Base-by-base conservation (phyloP, 139 green algal genomes). In the Coccomyxa sp. region DNA sequence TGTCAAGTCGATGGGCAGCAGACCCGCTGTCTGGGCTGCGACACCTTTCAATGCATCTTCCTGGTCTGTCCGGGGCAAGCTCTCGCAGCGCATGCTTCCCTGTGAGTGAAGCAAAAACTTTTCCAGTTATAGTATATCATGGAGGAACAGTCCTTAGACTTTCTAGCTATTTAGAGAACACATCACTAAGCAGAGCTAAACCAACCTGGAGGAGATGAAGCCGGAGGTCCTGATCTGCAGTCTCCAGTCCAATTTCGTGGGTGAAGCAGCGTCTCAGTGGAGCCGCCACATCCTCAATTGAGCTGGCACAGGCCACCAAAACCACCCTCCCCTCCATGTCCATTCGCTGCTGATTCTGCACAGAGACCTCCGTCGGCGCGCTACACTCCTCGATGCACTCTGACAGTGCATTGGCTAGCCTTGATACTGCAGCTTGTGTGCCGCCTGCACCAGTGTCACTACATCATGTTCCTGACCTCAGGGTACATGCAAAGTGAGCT, bases 231-330 rank as follows among this genome's bases (percentile, higher is more conserved):
- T 88, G 68, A 59, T 85, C 83, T 14, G 92, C 87, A 10, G 89
- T 84, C 18, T 89, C 85, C 21, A 95, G 25, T 13, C 75, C 63
- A 0, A 98, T 17, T 77, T 95, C 89, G 84, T 98, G 94, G 0
- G 93, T 98, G 92, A 98, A 98, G 88, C 85, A 92, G 63, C 92
- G 88, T 13, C 94, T 88, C 60, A 98, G 76, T 9, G 90, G 83
- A 13, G 89, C 57, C 0, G 91, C 87, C 28, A 98, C 30, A 68
- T 93, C 90, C 23, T 91, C 90, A 23, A 87, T 57, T 0, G 67
- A 81, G 0, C 82, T 28, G 0, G 83, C 83, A 21, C 83, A 88
- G 13, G 90, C 95, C 0, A 94, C 84, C n/a, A 96, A 21, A 25
- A 96, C 58, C 9, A 98, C 86, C 13, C 90, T 82, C 28, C 85